Percentiles rank a stretch among this genome's conserved stretches.
Conservation (phyloP, 2,329 filamentous ascomycete species). For the Colletotrichum siamense region DNA sequence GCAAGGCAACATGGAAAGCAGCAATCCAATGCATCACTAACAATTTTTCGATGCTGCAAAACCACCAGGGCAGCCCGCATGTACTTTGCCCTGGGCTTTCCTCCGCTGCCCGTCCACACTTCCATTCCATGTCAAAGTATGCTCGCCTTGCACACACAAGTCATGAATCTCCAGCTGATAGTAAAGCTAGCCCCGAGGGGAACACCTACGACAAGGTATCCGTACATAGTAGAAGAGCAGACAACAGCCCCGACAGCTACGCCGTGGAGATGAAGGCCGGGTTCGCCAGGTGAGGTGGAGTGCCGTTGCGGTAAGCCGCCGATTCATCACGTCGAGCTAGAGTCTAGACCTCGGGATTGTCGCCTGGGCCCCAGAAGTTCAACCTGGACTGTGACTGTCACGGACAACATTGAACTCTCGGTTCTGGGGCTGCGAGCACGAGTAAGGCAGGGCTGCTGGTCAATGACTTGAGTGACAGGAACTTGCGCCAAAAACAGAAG, state of each 20-base stretch:
- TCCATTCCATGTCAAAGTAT: background rate
- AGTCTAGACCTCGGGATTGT: constrained; percentile 5
- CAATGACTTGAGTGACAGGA: background rate
- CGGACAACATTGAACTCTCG: background rate
- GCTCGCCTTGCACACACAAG: background rate
- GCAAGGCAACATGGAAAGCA: background rate
- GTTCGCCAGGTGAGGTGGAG: background rate
- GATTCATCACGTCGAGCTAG: background rate
- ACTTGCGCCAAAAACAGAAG: background rate
- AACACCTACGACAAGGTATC: background rate
- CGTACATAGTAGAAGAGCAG: background rate
- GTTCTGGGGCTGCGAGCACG: background rate
- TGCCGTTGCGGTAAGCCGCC: background rate
- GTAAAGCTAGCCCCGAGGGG: background rate
- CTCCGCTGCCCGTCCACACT: background rate
- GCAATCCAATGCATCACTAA: background rate
- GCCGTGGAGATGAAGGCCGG: background rate
- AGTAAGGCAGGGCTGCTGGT: background rate
- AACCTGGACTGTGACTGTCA: background rate
- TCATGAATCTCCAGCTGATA: background rate
- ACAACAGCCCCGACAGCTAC: background rate
- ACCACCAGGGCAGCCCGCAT: background rate
- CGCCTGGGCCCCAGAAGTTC: background rate
- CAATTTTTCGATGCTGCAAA: background rate
- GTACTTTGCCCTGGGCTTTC: background rate